Base-by-base conservation (phyloP, 371 early-diverging fungal species). In the Circinella minor region DNA sequence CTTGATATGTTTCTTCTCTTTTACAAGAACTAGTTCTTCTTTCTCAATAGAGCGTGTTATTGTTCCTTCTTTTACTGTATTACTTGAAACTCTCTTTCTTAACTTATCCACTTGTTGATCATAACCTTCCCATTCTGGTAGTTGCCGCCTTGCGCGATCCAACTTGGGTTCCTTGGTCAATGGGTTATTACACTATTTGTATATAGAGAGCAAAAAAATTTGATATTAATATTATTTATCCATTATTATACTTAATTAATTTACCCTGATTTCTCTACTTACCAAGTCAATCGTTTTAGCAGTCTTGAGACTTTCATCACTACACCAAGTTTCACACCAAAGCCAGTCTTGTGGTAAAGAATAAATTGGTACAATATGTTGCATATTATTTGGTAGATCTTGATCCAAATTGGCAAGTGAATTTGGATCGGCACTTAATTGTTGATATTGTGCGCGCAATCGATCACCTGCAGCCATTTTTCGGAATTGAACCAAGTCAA, bases 311-410 rank as follows among this genome's bases (percentile, higher is more conserved):
- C 90, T 88, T 62, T 87, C 91, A 70, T 96, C 96, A 43, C 92
- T 89, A 76, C 98, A 98, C 98, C 98, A 98, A 6, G 98, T 98
- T 81, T 97, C 97, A 72, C 98, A 98, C 94, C 95, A 95, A 27
- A 95, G 82, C 98, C 98, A 98, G 69, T 97, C 97, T 73, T 95
- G 94, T 0, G 97, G 96, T 74, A 98, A 77, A 5, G 96, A 95
- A 68, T 86, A 88, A 51, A 98, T 97, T 2, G 97, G 97, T 15
- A 98, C 91, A 20, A 90, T 76, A 70, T 93, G 91, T 69, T 94
- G 93, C 94, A 97, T 94, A 63, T 96, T 94, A 83, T 98, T 98
- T 6, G 98, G 98, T 69, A 98, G 79, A 82, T 98, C 98, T 77
- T 98, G 98, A 76, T 98, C 98, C 61, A 98, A 85, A 70, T 98